Evolutionary conservation across 164 flowering plant species (phyloP).

Genomic region (Vitis amurensis): DNA sequence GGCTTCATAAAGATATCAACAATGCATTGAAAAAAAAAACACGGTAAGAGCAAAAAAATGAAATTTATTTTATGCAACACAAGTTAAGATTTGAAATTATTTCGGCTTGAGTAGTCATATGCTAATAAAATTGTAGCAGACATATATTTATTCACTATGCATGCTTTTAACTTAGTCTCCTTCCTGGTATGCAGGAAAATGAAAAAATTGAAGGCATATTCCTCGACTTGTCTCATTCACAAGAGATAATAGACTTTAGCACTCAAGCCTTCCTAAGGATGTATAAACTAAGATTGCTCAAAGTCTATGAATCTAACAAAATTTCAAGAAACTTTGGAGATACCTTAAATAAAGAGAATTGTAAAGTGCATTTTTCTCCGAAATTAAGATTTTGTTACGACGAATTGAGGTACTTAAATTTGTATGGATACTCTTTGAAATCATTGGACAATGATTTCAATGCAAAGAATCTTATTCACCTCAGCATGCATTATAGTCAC

Average conservation of each 20-base stretch:
- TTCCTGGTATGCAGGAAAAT: neutral
- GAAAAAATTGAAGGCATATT: neutral
- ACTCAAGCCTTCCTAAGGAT: no score
- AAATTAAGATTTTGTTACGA: neutral
- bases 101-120: no score
- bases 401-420: conserved; percentile 3
- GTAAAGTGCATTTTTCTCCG: neutral
- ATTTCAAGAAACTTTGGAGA: no score
- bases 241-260: no score
- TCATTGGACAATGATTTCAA: conserved; percentile 1
- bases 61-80: no score
- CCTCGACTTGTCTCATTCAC: no score
- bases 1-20: conserved; percentile 1
- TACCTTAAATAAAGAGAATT: neutral
- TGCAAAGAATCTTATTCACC: conserved; percentile 6
- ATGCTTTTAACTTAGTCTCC: no score
- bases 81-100: no score
- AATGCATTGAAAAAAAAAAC: neutral
- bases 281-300: no score
- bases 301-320: no score
- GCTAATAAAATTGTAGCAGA: no score
- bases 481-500: conserved; percentile 15
- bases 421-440: neutral
- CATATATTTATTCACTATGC: no score
- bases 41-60: neutral